Base-by-base conservation (phyloP, 331 rosid species). In the Dryas integrifolia region DNA sequence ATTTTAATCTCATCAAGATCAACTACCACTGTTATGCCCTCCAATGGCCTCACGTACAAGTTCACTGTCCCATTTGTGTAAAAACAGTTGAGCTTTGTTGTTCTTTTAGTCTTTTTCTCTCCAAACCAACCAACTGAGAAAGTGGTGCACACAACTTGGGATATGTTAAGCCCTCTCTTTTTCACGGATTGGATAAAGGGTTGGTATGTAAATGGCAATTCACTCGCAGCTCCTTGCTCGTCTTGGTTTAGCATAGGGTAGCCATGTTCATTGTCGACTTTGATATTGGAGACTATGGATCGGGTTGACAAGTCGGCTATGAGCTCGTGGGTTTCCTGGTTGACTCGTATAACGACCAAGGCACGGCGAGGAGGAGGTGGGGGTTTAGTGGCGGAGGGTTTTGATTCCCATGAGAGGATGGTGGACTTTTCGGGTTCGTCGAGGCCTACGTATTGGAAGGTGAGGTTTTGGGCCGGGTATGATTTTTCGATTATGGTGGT, bases 101-200 rank as follows among this genome's bases (percentile, higher is more conserved):
- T 59, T 73, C 89, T 73, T 18, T 6, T 67, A 7, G 58, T 81
- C 30, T 79, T 52, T 0, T 5, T 69, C 74, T 85, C 87, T 8
- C 97, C 96, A 2, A 67, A 89, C 97, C 97, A 87, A 7, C 97
- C 94, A 6, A 71, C 69, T 1, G 89, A 1, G 69, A 51, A 83
- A 30, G 71, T 5, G 0, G 69, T 5, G 4, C 96, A 89, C 40
- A 78, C 44, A 13, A 86, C 85, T 7, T 84, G 30, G 0, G 86
- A 87, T 7, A 77, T 5, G 21, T 86, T 81, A 0, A 92, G 74
- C 7, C 85, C 86, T 78, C 89, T 80, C 70, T 75, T 87, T 40
- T 43, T 52, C 16, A 92, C 40, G 0, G 94, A 87, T 1, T 77
- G 48, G 3, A 74, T 8, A 9, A 87, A 77, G 0, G 86, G 85